These are phyloP conservation scores for Aurinia saxatilis DNA, from an alignment of 345 rosid species.

Conservation along the genomic window DNA sequence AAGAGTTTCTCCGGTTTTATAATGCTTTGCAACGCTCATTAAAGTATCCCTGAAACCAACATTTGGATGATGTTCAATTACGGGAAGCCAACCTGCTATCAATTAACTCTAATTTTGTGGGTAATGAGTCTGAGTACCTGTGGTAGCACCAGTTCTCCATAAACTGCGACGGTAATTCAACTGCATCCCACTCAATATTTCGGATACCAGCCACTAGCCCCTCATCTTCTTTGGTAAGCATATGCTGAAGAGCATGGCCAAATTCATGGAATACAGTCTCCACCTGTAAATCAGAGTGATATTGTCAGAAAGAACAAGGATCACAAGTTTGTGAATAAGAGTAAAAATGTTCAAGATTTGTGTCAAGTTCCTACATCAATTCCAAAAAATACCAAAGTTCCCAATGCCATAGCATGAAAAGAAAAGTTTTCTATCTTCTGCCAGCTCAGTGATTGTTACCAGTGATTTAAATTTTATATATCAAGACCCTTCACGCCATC, in stretches of 20 bases:
- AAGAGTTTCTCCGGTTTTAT: slow-evolving; percentile 75
- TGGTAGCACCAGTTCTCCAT: slow-evolving; percentile 99
- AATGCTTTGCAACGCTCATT: slow-evolving; percentile 94
- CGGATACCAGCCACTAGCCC: slow-evolving; percentile 89
- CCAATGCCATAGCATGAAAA: not conserved
- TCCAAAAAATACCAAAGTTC: not conserved
- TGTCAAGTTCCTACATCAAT: not conserved
- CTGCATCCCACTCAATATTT: slow-evolving; percentile 96
- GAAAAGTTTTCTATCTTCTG: not conserved
- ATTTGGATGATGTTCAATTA: not conserved
- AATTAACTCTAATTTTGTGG: too few relatives aligned
- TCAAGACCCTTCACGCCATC: slow-evolving; percentile 6
- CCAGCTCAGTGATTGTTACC: not conserved
- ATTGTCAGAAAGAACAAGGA: not conserved
- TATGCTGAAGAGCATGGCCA: slow-evolving; percentile 98
- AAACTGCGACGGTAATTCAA: slow-evolving; percentile 94
- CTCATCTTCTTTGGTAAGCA: slow-evolving; percentile 92
- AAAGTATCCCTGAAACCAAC: slow-evolving; percentile 61
- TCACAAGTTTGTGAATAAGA: not conserved
- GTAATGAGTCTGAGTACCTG: slow-evolving; percentile 35
- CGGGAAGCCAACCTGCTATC: not conserved
- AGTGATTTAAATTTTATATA: not conserved
- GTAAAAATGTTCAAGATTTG: not conserved
- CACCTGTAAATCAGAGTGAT: slow-evolving; percentile 43
- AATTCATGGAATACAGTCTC: slow-evolving; percentile 98